Percentiles rank a stretch among this genome's conserved stretches.
Conservation (phyloP, 1,284 basidiomycete genomes). For the Cryptococcus sp. region DNA sequence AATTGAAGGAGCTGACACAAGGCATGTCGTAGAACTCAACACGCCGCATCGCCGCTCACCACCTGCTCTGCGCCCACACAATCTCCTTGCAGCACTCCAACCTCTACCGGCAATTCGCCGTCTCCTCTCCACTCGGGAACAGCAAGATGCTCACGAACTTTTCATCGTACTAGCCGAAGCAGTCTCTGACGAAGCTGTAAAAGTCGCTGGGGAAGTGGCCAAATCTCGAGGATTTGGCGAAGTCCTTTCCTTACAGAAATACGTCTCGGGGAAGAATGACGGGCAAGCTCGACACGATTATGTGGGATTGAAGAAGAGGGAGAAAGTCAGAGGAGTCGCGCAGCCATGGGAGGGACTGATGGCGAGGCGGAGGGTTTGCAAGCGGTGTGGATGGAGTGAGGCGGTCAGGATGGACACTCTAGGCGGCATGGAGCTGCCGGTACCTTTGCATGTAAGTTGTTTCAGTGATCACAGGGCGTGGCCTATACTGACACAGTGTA, state of each 20-base stretch:
- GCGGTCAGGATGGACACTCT: constrained; percentile 49
- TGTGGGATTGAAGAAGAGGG: constrained; percentile 18
- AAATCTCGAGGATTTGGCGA: constrained; percentile 34
- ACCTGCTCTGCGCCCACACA: constrained; percentile 66
- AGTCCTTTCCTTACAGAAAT: constrained; percentile 32
- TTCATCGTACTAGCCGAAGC: constrained; percentile 86
- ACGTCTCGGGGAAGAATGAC: constrained; percentile 16
- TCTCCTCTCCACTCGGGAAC: constrained; percentile 79
- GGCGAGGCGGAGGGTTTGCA: constrained; percentile 48
- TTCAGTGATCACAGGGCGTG: neutral
- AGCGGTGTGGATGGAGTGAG: constrained; percentile 46
- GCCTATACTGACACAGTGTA: constrained; percentile 31
- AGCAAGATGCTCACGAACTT: constrained; percentile 95
- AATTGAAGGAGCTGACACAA: neutral
- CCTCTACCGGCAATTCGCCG: constrained; percentile 62
- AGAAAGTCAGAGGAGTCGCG: constrained; percentile 36
- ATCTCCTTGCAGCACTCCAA: constrained; percentile 70
- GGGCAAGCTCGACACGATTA: constrained; percentile 9
- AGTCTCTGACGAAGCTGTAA: constrained; percentile 72
- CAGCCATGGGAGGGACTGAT: constrained; percentile 53
- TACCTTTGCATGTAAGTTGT: constrained; percentile 44
- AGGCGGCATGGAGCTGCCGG: constrained; percentile 49
- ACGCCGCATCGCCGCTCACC: constrained; percentile 61
- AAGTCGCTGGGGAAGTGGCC: constrained; percentile 44
- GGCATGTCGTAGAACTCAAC: constrained; percentile 65